phyloP scores from a whole-genome alignment of 345 rosid species.

The Abelmoschus esculentus region DNA sequence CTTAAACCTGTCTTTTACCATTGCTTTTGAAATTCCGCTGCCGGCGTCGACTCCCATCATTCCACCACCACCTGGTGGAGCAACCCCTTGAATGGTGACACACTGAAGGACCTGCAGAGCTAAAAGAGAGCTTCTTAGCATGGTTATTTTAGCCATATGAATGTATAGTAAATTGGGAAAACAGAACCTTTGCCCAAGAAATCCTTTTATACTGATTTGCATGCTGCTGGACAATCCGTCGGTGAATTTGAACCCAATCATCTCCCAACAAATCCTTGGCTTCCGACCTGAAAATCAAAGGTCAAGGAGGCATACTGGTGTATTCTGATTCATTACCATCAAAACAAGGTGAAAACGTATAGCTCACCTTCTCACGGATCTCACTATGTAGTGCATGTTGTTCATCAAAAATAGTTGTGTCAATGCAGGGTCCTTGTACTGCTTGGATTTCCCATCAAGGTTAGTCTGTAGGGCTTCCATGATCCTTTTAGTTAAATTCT shows the following conservation, averaged over 20 bases:
- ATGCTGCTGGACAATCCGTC: conserved; percentile 92
- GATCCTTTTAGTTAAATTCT: conserved; percentile 64
- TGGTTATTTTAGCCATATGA: not conserved
- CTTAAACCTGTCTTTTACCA: conserved; percentile 86
- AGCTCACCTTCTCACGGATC: conserved; percentile 86
- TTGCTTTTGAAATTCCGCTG: conserved; percentile 56
- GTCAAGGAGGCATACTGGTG: not conserved
- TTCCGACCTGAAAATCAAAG: conserved; percentile 60
- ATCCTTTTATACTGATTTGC: conserved; percentile 97
- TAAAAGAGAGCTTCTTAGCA: conserved; percentile 12
- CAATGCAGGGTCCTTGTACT: conserved; percentile 84
- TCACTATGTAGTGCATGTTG: conserved; percentile 90
- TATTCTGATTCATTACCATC: not conserved
- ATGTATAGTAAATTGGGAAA: not conserved
- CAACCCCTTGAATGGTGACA: conserved; percentile 52
- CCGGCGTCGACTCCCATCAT: conserved; percentile 18
- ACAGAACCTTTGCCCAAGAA: conserved; percentile 87
- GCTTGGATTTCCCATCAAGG: conserved; percentile 92
- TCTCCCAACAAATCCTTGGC: conserved; percentile 93
- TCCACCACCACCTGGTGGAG: conserved; percentile 22
- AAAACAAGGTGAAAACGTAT: conserved; percentile 5
- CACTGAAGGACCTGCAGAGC: conserved; percentile 85
- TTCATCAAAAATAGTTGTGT: conserved; percentile 96
- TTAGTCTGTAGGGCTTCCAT: conserved; percentile 86
- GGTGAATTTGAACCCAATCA: conserved; percentile 97